Percentiles rank a stretch among this genome's conserved stretches.
These are phyloP conservation scores for Floccularia luteovirens DNA, from an alignment of 768 basidiomycete species.

Conservation along the genomic window DNA sequence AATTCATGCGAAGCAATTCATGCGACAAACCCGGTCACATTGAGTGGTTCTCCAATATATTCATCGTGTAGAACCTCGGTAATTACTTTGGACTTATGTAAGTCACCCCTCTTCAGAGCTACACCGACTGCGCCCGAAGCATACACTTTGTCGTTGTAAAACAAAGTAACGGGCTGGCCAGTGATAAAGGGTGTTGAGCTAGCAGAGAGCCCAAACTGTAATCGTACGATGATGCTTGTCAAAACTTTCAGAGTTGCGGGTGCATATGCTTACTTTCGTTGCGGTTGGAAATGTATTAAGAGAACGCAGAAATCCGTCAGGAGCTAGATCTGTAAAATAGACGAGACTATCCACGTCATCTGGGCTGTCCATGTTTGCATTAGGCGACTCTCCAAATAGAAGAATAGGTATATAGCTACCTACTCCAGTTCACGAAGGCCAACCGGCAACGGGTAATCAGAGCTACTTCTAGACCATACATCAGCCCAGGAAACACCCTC, in stretches of 20 bases:
- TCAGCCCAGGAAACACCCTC: slow-evolving; percentile 35
- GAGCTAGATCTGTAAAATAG: slow-evolving; percentile 50
- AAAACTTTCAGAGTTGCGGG: background rate
- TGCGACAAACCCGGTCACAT: slow-evolving; percentile 42
- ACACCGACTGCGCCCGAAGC: slow-evolving; percentile 68
- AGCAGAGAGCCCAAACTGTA: slow-evolving; percentile 58
- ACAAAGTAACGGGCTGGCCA: slow-evolving; percentile 65
- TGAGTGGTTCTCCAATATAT: slow-evolving; percentile 37
- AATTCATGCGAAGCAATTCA: background rate
- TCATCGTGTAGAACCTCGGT: slow-evolving; percentile 32
- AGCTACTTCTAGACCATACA: slow-evolving; percentile 32
- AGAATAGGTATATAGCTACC: slow-evolving; percentile 8
- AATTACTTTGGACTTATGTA: slow-evolving; percentile 10
- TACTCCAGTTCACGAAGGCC: slow-evolving; percentile 31
- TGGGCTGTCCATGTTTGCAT: too few species aligned
- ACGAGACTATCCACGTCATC: slow-evolving; percentile 29
- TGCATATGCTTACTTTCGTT: slow-evolving; percentile 33
- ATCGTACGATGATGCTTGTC: background rate
- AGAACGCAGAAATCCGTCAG: slow-evolving; percentile 45
- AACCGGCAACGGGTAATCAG: slow-evolving; percentile 21
- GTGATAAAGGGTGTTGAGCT: slow-evolving; percentile 77
- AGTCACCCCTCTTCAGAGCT: slow-evolving; percentile 24
- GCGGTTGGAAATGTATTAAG: slow-evolving; percentile 35
- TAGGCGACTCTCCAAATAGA: background rate
- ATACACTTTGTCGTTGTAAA: slow-evolving; percentile 44